Base-by-base conservation (phyloP, 2,329 filamentous ascomycete species). In the Penicillium expansum region DNA sequence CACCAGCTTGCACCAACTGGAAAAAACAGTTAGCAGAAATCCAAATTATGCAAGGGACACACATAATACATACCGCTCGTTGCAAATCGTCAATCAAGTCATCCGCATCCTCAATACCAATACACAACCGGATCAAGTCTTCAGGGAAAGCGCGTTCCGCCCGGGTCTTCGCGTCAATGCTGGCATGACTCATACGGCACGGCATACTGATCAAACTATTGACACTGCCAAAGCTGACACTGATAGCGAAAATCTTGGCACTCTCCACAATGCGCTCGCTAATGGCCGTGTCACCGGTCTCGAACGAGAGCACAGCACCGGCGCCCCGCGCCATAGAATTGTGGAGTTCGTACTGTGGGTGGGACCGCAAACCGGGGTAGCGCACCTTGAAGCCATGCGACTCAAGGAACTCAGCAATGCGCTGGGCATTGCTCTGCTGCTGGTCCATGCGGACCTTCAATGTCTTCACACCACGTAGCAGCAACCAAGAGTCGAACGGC, bases 191-290 rank as follows among this genome's bases (percentile, higher is more conserved):
- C 95, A 99, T 99, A 69, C 93, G 92, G 78, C 94, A 99, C 9
- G 94, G 93, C 93, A 99, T 97, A 79, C 92, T 97, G 76, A 99
- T 99, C 74, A 99, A 80, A 72, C 91, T 96, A 79, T 99, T 99
- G 64, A 99, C 94, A 73, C 94, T 97, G 47, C 94, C 94, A 72
- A 99, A 99, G 70, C 91, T 96, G 58, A 99, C 94, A 64, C 90
- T 95, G 67, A 99, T 99, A 33, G 90, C 92, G 87, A 91, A 99
- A 32, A 99, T 80, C 62, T 90, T 86, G 2, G 94, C 90, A 30
- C 90, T 90, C 77, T 97, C 94, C 5, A 99, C 94, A 67, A 99
- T 97, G 38, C 92, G 85, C 78, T 97, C 91, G 5, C 90, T 95
- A 32, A 97, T 77, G 8, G 81, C 79, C 2, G 92, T 80, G 68